A percentile compares a stretch with the other conserved stretches of the same genome.
These are phyloP conservation scores for Plantago rigida DNA, from an alignment of 305 asterid species.

Conservation along the genomic window DNA sequence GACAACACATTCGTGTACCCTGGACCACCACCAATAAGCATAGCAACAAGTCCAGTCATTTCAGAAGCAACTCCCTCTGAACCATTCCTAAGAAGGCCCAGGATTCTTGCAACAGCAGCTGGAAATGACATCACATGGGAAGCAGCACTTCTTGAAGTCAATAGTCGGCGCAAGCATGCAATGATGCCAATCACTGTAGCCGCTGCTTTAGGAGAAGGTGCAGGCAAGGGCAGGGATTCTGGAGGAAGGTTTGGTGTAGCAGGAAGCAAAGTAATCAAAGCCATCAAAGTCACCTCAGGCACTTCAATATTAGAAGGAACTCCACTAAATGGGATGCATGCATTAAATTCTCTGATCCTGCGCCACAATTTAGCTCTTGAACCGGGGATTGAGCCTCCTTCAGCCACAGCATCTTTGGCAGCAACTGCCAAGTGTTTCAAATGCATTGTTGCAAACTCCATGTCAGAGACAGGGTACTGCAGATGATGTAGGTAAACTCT, in stretches of 20 bases:
- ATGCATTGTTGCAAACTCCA: conserved; percentile 74
- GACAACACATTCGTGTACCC: conserved; percentile 63
- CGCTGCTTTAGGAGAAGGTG: conserved; percentile 99
- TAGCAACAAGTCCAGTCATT: conserved; percentile 77
- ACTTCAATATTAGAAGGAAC: conserved; percentile 84
- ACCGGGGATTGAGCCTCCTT: conserved; percentile 99
- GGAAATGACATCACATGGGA: conserved; percentile 98
- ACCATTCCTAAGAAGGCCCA: conserved; percentile 96
- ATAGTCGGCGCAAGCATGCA: conserved; percentile 85
- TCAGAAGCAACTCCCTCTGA: conserved; percentile 95
- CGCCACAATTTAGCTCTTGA: conserved; percentile 99
- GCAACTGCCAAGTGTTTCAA: conserved; percentile 93
- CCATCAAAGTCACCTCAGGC: conserved; percentile 98
- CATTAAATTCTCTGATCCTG: conserved; percentile 94
- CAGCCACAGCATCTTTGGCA: conserved; percentile 96
- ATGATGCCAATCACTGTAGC: conserved; percentile 93
- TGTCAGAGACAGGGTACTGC: conserved; percentile 49
- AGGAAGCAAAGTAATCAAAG: conserved; percentile 91
- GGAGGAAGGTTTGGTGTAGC: conserved; percentile 95
- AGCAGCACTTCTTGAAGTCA: conserved; percentile 88
- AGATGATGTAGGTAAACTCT: conserved; percentile 56
- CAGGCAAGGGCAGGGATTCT: conserved; percentile 89
- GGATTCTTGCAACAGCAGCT: conserved; percentile 91
- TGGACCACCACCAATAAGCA: conserved; percentile 97
- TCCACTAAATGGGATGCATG: conserved; percentile 81